phyloP scores from a whole-genome alignment of 345 rosid genomes.

The Lepidium africanum region DNA sequence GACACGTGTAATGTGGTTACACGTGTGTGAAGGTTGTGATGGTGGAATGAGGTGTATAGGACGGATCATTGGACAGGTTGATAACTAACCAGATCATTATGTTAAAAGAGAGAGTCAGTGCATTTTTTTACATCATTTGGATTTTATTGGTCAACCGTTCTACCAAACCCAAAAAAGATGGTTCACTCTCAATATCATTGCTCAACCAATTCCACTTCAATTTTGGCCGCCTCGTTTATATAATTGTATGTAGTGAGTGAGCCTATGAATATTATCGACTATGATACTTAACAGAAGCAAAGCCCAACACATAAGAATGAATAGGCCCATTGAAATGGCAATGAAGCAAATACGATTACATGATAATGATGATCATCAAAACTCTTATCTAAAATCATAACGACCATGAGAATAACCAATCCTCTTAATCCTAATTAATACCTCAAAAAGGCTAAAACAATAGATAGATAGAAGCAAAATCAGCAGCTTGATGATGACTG shows the following conservation, averaged over 20 bases:
- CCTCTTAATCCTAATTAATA: neutral
- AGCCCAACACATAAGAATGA: neutral
- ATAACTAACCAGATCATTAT: conserved; percentile 5
- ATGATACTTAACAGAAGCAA: neutral
- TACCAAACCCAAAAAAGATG: neutral
- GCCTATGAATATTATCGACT: neutral
- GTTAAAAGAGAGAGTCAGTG: neutral
- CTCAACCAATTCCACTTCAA: too few species aligned
- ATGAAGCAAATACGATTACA: neutral
- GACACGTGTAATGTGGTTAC: too few species aligned
- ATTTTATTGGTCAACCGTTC: conserved; percentile 6
- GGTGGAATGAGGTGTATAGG: neutral
- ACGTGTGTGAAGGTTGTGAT: neutral
- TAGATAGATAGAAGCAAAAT: neutral
- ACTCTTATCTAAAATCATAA: neutral
- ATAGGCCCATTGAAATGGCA: neutral
- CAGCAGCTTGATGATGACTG: neutral
- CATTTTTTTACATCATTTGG: neutral
- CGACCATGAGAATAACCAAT: neutral
- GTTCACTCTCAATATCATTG: too few species aligned
- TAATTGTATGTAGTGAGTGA: too few species aligned
- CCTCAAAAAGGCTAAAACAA: neutral
- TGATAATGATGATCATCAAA: neutral
- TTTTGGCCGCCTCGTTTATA: too few species aligned
- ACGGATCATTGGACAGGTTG: neutral